These are phyloP conservation scores for Vinca major DNA, from an alignment of 305 asterid species.

Conservation along the genomic window DNA sequence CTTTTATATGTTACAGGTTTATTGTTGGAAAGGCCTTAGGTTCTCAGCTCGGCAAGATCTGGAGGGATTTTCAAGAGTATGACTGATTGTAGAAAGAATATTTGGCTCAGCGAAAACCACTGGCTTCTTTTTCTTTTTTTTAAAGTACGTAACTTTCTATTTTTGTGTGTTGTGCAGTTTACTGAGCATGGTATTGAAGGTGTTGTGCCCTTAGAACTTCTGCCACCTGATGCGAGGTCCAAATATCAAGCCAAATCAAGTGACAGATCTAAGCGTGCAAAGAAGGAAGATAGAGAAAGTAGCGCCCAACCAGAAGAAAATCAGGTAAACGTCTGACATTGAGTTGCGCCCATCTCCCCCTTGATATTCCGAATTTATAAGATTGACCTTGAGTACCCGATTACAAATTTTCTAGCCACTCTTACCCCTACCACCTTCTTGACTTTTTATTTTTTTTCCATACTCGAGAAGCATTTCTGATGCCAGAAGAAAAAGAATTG, in stretches of 20 bases:
- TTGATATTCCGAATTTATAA: too few relatives aligned
- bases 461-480: neutral
- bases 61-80: conserved; percentile 90
- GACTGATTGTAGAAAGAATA: conserved; percentile 17
- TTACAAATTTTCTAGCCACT: neutral
- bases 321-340: conserved; percentile 34
- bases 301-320: conserved; percentile 57
- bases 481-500: neutral
- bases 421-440: neutral
- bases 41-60: conserved; percentile 96
- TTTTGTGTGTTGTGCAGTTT: conserved; percentile 43
- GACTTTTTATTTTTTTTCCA: neutral
- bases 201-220: conserved; percentile 84
- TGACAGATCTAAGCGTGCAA: conserved; percentile 71
- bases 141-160: neutral
- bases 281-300: conserved; percentile 70
- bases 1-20: conserved; percentile 43
- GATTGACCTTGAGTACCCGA: neutral
- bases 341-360: neutral
- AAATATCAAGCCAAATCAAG: conserved; percentile 75
- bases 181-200: conserved; percentile 96
- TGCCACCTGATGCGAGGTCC: conserved; percentile 57
- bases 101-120: neutral
- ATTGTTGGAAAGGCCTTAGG: conserved; percentile 97
- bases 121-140: neutral